Conservation (phyloP, 257 asterid species). For the Marsdenia floribunda region DNA sequence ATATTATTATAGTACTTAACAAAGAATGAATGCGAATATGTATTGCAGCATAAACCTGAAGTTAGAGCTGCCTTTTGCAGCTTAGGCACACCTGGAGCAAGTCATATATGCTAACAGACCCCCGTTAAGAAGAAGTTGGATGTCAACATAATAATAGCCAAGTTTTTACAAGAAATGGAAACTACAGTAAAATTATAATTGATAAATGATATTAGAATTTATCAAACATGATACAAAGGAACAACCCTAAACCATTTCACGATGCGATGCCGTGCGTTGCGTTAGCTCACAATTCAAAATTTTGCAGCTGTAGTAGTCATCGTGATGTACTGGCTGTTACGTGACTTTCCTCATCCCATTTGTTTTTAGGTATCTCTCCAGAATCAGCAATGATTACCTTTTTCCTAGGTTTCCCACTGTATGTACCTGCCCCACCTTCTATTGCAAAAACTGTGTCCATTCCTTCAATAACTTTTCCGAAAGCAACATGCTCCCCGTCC, state of each 20-base stretch:
- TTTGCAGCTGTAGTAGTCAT: slow-evolving; percentile 13
- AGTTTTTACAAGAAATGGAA: neutral
- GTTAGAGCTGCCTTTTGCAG: no score
- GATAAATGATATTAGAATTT: neutral
- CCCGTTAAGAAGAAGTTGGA: neutral
- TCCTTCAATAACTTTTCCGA: slow-evolving; percentile 88
- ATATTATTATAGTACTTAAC: neutral
- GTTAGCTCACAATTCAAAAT: slow-evolving; percentile 18
- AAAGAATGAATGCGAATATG: neutral
- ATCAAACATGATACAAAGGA: slow-evolving; percentile 25
- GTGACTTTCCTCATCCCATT: slow-evolving; percentile 66
- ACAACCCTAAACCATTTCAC: slow-evolving; percentile 12
- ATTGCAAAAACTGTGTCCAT: slow-evolving; percentile 92
- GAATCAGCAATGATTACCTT: slow-evolving; percentile 75
- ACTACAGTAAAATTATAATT: neutral
- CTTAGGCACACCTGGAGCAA: neutral
- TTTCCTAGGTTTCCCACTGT: slow-evolving; percentile 94
- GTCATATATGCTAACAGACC: neutral
- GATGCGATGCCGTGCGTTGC: neutral
- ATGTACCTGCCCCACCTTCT: slow-evolving; percentile 96
- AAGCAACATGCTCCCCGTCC: slow-evolving; percentile 90
- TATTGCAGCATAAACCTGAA: neutral
- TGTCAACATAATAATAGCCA: neutral
- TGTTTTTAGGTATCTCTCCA: slow-evolving; percentile 87
- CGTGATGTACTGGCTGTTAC: slow-evolving; percentile 24